phyloP scores from a whole-genome alignment of 78 protist genomes.

The Bigelowiella natans region DNA sequence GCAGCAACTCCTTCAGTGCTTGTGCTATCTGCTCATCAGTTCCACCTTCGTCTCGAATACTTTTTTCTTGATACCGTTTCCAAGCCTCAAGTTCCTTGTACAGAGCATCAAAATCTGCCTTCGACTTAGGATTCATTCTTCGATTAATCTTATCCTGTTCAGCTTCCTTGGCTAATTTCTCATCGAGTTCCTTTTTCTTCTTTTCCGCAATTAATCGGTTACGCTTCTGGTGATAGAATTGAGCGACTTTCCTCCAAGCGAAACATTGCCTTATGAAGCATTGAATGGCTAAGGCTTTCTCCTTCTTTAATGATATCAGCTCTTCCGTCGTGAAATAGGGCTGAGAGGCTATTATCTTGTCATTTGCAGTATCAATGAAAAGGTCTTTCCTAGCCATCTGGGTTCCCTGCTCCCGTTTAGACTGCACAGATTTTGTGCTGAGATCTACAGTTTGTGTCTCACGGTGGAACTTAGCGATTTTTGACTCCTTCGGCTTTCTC shows the following conservation, averaged over 20 bases:
- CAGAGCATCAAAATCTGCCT: conserved; percentile 46
- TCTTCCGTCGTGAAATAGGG: conserved; percentile 39
- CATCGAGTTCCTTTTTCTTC: not conserved
- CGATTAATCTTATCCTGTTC: not conserved
- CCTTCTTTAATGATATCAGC: conserved; percentile 4
- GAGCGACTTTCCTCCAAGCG: conserved; percentile 37
- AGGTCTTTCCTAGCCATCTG: conserved; percentile 42
- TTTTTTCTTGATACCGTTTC: conserved; percentile 1
- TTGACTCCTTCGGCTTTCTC: not conserved
- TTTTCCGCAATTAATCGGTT: not conserved
- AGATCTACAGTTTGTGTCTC: conserved; percentile 41
- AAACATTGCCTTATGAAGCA: conserved; percentile 36
- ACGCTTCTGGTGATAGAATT: not conserved
- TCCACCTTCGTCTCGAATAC: conserved; percentile 22
- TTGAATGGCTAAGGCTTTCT: not conserved
- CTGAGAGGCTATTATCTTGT: conserved; percentile 5
- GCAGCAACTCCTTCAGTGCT: conserved; percentile 34
- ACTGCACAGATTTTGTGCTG: conserved; percentile 28
- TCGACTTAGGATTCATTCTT: conserved; percentile 52
- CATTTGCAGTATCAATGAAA: conserved; percentile 6
- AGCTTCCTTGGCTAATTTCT: not conserved
- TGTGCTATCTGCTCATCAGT: conserved; percentile 12
- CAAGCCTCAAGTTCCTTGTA: conserved; percentile 54
- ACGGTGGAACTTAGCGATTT: conserved; percentile 11
- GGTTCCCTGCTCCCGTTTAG: conserved; percentile 51